Base-by-base conservation (phyloP, 352 stramenopile genomes). In the Globisporangium lucens region DNA sequence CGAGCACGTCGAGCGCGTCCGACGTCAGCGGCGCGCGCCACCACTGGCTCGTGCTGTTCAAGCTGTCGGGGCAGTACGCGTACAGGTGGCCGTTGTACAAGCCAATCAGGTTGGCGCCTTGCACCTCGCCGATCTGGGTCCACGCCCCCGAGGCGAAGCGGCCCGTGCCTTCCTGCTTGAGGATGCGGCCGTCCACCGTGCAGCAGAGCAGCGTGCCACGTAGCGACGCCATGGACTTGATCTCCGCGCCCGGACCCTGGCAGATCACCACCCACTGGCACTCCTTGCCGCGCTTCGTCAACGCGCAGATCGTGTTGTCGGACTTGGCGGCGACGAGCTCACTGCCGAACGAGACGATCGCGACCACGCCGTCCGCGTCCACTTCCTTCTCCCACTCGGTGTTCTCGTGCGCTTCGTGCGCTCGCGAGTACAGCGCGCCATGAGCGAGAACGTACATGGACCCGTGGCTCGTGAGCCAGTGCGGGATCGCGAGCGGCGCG, bases 61-160 rank as follows among this genome's bases (percentile, higher is more conserved):
- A 22, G 43, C 15, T 58, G 22, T 51, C 47, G 15, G 67, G 62
- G n/a, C 66, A 76, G 61, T 76, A 72, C 4, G 76, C 85, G 68
- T 93, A 94, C 61, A 94, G 56, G 55, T 77, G 90, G 3, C 79
- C 75, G 66, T 93, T 90, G 80, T 92, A 85, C n/a, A 93, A 71
- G 2, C 72, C 78, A 56, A 95, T 91, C 5, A 73, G 69, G 3
- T 68, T 72, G 41, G 75, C 80, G 29, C 72, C 78, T 15, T 75
- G 57, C 0, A 88, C 76, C 27, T 76, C 56, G 24, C 76, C 79
- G 12, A 94, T 67, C 53, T 84, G 58, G 12, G 75, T 88, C 86
- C 86, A 94, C 17, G 79, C 62, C 5, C 81, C 82, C 7, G 78
- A 83, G 5, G 82, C 86, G 47, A 91, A 91, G 17, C 74, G 73